phyloP scores from a whole-genome alignment of 2,329 filamentous ascomycete genomes.

The Fusarium albosuccineum region DNA sequence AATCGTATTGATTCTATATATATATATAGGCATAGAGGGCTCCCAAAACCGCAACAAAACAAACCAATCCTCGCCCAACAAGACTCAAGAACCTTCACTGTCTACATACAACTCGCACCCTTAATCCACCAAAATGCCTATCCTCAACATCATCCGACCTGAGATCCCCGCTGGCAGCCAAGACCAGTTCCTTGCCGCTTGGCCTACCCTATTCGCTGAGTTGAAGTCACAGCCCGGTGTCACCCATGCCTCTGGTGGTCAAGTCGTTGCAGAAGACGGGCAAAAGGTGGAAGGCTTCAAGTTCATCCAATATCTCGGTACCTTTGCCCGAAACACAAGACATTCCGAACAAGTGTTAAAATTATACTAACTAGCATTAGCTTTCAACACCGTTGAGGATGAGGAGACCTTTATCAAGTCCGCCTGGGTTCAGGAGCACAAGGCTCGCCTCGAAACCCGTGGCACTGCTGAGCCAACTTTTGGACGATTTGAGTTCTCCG shows the following conservation, averaged over 20 bases:
- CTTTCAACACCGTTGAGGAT: constrained; percentile 20
- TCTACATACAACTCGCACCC: not conserved
- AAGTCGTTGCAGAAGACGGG: constrained; percentile 17
- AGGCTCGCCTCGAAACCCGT: not conserved
- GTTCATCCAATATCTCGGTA: constrained; percentile 16
- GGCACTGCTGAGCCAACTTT: not conserved
- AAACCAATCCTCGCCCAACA: too few relatives aligned
- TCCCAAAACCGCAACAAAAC: too few relatives aligned
- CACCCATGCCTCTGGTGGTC: constrained; percentile 8
- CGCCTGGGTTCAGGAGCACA: constrained; percentile 16
- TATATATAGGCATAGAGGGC: too few relatives aligned
- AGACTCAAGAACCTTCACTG: too few relatives aligned
- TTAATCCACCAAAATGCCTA: constrained; percentile 16
- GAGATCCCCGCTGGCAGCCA: constrained; percentile 15
- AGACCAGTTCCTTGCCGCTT: constrained; percentile 22
- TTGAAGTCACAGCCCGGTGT: constrained; percentile 21
- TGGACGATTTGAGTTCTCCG: constrained; percentile 18
- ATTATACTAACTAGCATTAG: not conserved
- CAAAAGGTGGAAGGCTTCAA: constrained; percentile 7
- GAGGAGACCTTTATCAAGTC: constrained; percentile 12
- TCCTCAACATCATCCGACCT: constrained; percentile 15
- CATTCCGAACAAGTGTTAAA: not conserved
- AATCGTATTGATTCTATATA: too few relatives aligned
- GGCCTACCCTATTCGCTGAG: constrained; percentile 22
- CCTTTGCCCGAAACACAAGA: not conserved